Evolutionary conservation across 2,329 filamentous ascomycete species (phyloP).

Genomic region (Ophiosphaerella korrae): DNA sequence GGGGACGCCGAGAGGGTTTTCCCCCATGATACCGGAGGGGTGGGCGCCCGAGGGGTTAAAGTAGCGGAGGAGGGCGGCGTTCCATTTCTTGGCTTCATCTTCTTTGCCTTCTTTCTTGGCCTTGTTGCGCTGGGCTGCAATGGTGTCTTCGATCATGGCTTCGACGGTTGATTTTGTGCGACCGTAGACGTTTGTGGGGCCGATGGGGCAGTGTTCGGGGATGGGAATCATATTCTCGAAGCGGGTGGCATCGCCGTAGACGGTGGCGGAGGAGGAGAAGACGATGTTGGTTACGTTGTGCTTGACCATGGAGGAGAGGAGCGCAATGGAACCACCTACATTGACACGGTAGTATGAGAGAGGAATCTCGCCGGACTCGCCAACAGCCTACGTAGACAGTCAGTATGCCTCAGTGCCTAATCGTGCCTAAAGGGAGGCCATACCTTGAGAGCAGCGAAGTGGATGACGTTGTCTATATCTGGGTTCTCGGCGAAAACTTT

Average conservation of each 20-base stretch:
- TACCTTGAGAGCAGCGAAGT: slow-evolving; percentile 97
- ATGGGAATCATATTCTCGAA: slow-evolving; percentile 99
- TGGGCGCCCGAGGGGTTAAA: slow-evolving; percentile 98
- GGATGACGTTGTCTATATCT: slow-evolving; percentile 96
- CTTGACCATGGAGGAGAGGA: slow-evolving; percentile 84
- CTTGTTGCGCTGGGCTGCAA: slow-evolving; percentile 85
- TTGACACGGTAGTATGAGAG: slow-evolving; percentile 99
- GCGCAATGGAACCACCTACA: slow-evolving; percentile 86
- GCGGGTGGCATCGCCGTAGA: slow-evolving; percentile 96
- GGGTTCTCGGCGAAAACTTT: slow-evolving; percentile 87
- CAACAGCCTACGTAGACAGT: slow-evolving; percentile 73
- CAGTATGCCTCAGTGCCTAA: background rate
- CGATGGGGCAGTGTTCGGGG: slow-evolving; percentile 93
- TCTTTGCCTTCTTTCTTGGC: slow-evolving; percentile 76
- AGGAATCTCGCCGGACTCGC: slow-evolving; percentile 90
- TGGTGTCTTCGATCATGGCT: slow-evolving; percentile 85
- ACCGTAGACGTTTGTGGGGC: slow-evolving; percentile 96
- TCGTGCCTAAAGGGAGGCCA: slow-evolving; percentile 14
- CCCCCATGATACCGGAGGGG: slow-evolving; percentile 95
- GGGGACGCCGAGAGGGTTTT: slow-evolving; percentile 93
- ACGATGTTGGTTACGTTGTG: slow-evolving; percentile 96
- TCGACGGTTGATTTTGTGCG: slow-evolving; percentile 95
- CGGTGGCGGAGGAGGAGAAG: slow-evolving; percentile 96
- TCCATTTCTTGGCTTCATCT: slow-evolving; percentile 73
- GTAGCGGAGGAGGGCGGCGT: slow-evolving; percentile 90